Conservation (phyloP, 1,284 basidiomycete species). For the Trametes hirsuta region DNA sequence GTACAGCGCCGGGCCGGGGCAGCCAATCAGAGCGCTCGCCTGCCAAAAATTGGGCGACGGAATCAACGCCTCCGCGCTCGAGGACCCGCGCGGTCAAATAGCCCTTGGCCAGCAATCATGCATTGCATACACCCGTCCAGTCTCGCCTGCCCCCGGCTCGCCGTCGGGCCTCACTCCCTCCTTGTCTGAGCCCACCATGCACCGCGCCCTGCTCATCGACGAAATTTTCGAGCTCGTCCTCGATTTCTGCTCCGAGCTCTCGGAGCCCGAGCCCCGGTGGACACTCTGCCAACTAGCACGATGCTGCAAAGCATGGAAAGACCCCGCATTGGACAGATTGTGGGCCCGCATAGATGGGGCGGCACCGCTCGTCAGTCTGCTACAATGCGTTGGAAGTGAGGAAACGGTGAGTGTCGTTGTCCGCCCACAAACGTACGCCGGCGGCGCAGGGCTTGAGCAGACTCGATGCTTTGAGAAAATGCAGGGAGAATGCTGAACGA, state of each 20-base stretch:
- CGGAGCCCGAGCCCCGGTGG: slow-evolving; percentile 22
- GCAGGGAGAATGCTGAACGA: background rate
- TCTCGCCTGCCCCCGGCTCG: background rate
- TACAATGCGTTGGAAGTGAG: slow-evolving; percentile 32
- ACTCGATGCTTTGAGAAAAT: too few species aligned
- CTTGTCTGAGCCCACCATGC: slow-evolving; percentile 40
- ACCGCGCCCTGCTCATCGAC: slow-evolving; percentile 52
- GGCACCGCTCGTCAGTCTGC: slow-evolving; percentile 49
- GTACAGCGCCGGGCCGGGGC: background rate
- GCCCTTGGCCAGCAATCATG: background rate
- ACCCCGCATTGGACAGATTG: slow-evolving; percentile 56
- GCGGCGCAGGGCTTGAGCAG: background rate
- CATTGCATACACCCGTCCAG: slow-evolving; percentile 4
- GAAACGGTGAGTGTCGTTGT: background rate
- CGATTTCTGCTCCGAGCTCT: slow-evolving; percentile 36
- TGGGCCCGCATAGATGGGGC: slow-evolving; percentile 52
- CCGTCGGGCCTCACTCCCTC: background rate
- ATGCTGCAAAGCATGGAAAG: slow-evolving; percentile 55
- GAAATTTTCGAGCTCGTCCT: slow-evolving; percentile 53
- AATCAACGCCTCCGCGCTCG: slow-evolving; percentile 11
- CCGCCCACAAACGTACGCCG: too few species aligned
- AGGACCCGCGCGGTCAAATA: slow-evolving; percentile 21
- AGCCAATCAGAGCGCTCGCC: slow-evolving; percentile 18
- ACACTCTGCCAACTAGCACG: slow-evolving; percentile 30
- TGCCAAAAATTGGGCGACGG: slow-evolving; percentile 18